Base-by-base conservation (phyloP, 345 rosid genomes). In the Arabis alpina region DNA sequence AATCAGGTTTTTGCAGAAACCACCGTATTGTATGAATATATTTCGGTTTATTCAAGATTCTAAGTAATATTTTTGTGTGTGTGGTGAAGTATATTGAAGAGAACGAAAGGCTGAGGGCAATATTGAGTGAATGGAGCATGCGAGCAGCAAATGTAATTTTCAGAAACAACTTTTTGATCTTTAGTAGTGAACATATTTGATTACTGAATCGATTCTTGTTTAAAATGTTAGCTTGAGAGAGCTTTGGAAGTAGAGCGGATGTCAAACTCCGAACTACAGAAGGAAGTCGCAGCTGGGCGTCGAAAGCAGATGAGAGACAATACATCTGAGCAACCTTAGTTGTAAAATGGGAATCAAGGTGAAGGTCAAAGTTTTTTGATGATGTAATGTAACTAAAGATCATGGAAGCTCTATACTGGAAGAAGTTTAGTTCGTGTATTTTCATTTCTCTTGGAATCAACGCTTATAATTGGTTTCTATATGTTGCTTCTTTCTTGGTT, bases 31-130 rank as follows among this genome's bases (percentile, higher is more conserved):
- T 72, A 44, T 14, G 16, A 15, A 27, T 16, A 5, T 8, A 7
- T 43, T 23, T 10, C 58, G 39, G 57, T 6, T 13, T 10, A 24
- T 25, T n/a, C 24, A 43, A 36, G 43, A 68, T 13, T 62, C 45
- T 4, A 30, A 34, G 45, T 50, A 45, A 23, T 30, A 4, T 36
- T 13, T 52, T 6, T 55, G 43, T 54, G 4, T 48, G 39, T 13
- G 36, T 50, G 32, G 39, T 65, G 75, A 56, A 89, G 98, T 91
- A 88, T 60, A 86, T 88, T 28, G 96, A 90, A 80, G 98, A 93
- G 82, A 89, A 88, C 49, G 98, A 91, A 80, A 87, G 98, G 73
- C 82, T 91, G 23, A 84, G 98, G 73, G 96, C 96, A 27, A 91
- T 93, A 16, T 70, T 93, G 62, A 88, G 94, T 58, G 96, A 93